These are phyloP conservation scores for Penicillium frequentans DNA, from an alignment of 2,329 filamentous ascomycete genomes.

Conservation along the genomic window DNA sequence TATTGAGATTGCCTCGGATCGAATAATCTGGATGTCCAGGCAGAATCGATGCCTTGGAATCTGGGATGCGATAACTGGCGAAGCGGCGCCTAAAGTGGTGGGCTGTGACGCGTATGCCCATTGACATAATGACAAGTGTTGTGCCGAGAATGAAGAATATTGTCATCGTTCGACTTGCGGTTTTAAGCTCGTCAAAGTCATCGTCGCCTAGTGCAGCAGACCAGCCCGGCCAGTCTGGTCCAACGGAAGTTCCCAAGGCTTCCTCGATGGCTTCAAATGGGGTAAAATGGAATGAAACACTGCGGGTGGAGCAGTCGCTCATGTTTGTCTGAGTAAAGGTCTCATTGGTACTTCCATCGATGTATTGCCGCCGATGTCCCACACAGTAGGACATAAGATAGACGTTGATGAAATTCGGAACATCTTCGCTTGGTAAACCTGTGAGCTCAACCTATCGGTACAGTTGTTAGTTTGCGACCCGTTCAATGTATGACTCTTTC, in stretches of 20 bases:
- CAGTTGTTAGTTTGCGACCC: background rate
- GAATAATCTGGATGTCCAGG: constrained; percentile 1
- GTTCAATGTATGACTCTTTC: background rate
- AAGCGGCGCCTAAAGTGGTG: background rate
- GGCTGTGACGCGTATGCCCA: background rate
- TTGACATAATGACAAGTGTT: background rate
- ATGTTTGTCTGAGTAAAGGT: background rate
- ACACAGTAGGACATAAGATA: constrained; percentile 7
- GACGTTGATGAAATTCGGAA: background rate
- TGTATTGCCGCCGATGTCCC: background rate
- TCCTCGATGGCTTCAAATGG: background rate
- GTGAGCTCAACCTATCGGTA: background rate
- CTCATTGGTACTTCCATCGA: background rate
- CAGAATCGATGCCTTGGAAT: background rate
- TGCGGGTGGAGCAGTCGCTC: background rate
- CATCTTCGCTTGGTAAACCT: background rate
- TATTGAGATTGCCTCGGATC: background rate
- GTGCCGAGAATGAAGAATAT: constrained; percentile 4
- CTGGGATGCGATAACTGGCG: background rate
- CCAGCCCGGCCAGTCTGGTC: background rate
- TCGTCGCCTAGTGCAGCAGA: background rate
- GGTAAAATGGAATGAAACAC: background rate
- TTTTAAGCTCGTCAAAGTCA: background rate
- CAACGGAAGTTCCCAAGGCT: background rate
- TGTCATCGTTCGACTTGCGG: constrained; percentile 1